Percentiles rank a stretch among this genome's conserved stretches.
Conservation (phyloP, 108 stramenopile genomes). For the Cyclotella atomus region DNA sequence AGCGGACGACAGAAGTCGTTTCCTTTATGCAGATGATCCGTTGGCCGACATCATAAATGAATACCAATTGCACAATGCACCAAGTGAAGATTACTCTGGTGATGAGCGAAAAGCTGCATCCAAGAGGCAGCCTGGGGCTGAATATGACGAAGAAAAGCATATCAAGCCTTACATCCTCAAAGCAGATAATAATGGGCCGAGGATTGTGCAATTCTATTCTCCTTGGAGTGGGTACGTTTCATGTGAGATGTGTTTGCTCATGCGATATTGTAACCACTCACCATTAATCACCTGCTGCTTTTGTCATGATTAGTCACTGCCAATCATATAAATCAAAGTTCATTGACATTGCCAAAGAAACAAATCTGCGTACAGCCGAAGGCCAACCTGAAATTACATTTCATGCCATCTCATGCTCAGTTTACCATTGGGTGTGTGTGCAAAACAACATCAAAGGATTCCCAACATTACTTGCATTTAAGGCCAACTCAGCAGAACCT, state of each 20-base stretch:
- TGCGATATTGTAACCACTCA: not conserved
- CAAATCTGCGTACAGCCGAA: conserved; percentile 27
- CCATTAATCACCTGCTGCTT: not conserved
- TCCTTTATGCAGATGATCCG: conserved; percentile 51
- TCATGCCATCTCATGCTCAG: conserved; percentile 72
- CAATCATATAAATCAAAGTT: conserved; percentile 65
- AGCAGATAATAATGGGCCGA: conserved; percentile 43
- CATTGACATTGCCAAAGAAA: conserved; percentile 58
- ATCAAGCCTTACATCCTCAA: conserved; percentile 47
- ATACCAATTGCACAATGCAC: conserved; percentile 52
- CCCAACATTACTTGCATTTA: conserved; percentile 57
- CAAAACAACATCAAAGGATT: conserved; percentile 58
- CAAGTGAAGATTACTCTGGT: conserved; percentile 37
- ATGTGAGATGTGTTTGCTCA: not conserved
- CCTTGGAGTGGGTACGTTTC: conserved; percentile 68
- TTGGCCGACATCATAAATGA: conserved; percentile 34
- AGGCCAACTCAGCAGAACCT: conserved; percentile 42
- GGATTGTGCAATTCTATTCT: conserved; percentile 77
- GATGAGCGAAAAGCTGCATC: conserved; percentile 32
- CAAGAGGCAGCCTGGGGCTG: conserved; percentile 19
- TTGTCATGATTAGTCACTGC: conserved; percentile 48
- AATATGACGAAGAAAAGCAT: conserved; percentile 46
- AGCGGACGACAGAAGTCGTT: conserved; percentile 46
- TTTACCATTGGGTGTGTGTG: conserved; percentile 58
- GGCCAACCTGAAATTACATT: conserved; percentile 51